A percentile compares a stretch with the other conserved stretches of the same genome.
These are phyloP conservation scores for Myochromella boudieri DNA, from an alignment of 768 basidiomycete genomes.

Conservation along the genomic window DNA sequence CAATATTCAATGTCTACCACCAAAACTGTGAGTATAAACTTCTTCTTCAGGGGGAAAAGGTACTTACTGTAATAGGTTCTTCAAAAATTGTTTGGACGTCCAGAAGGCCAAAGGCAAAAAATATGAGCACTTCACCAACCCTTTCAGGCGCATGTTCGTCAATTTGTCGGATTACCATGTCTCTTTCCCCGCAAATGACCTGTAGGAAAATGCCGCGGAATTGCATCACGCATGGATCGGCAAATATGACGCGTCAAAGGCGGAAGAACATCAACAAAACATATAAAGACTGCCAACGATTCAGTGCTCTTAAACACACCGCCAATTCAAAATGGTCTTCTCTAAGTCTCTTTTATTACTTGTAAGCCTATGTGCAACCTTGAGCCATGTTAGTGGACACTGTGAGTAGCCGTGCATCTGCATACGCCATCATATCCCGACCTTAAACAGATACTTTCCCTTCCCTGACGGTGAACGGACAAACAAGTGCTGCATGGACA, in stretches of 20 bases:
- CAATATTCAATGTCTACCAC: too few relatives aligned
- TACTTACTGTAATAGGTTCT: too few relatives aligned
- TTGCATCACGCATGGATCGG: not conserved
- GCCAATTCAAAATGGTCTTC: slow-evolving; percentile 13
- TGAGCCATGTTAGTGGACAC: slow-evolving; percentile 11
- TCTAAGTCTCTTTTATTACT: slow-evolving; percentile 9
- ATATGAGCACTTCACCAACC: too few relatives aligned
- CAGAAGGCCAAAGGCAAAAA: too few relatives aligned
- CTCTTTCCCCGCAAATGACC: not conserved
- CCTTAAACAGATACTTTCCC: slow-evolving; percentile 42
- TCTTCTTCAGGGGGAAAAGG: too few relatives aligned
- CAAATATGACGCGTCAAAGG: not conserved
- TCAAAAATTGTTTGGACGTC: too few relatives aligned
- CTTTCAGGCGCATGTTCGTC: slow-evolving; percentile 12
- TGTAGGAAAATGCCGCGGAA: not conserved
- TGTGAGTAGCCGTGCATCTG: not conserved
- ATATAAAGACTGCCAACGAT: slow-evolving; percentile 9
- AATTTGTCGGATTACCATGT: slow-evolving; percentile 13
- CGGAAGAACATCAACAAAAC: not conserved
- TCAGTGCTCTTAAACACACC: too few relatives aligned
- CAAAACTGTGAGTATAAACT: too few relatives aligned
- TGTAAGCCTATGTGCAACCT: slow-evolving; percentile 6
- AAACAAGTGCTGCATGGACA: slow-evolving; percentile 36
- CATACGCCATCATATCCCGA: not conserved
- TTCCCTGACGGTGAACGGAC: slow-evolving; percentile 38